phyloP scores from a whole-genome alignment of 805 yeast genomes.

The Ogataea neopini region DNA sequence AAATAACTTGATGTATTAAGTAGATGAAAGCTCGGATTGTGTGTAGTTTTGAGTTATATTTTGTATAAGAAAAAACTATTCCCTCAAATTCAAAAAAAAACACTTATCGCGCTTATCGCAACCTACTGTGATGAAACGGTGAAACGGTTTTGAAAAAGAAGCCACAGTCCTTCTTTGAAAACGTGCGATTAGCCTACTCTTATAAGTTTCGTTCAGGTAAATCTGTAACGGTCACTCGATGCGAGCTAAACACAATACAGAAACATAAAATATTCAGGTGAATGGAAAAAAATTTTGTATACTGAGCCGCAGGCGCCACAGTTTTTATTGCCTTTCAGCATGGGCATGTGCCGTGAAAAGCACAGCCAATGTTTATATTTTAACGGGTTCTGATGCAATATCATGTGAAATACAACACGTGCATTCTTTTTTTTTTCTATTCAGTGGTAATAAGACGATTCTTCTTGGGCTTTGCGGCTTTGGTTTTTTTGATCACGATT shows the following conservation, averaged over 20 bases:
- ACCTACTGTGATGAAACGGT: too few relatives aligned
- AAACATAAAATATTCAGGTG: neutral
- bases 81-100: neutral
- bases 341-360: neutral
- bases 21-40: too few relatives aligned
- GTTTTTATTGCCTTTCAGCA: neutral
- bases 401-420: neutral
- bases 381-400: neutral
- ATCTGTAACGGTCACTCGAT: neutral
- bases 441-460: too few relatives aligned
- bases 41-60: neutral
- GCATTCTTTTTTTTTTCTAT: neutral
- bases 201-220: neutral
- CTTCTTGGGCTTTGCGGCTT: too few relatives aligned
- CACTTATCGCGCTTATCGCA: conserved; percentile 1
- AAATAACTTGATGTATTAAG: neutral
- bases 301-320: neutral
- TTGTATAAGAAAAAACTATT: neutral
- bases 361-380: neutral
- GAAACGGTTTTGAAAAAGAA: neutral
- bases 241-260: neutral
- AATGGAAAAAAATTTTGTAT: neutral
- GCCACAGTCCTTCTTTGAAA: neutral
- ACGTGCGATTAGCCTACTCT: neutral
- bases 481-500: too few relatives aligned